These are phyloP conservation scores for Extremus antarcticus DNA, from an alignment of 495 filamentous ascomycete genomes.

Conservation along the genomic window DNA sequence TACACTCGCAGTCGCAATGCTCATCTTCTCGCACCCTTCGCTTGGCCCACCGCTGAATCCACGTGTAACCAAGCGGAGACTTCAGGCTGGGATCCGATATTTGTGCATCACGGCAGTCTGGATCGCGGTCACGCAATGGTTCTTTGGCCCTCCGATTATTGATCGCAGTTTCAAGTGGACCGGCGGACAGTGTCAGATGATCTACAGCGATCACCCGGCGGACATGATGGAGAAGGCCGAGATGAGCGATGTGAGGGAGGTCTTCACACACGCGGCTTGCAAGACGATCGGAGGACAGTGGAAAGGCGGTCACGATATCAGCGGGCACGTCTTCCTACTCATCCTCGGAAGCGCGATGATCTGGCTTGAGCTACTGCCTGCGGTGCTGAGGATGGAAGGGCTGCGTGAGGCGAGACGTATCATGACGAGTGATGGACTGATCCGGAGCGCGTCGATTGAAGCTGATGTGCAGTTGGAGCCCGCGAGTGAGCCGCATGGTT, in stretches of 20 bases:
- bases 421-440: slow-evolving; percentile 49
- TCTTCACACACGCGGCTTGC: slow-evolving; percentile 69
- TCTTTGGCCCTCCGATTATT: slow-evolving; percentile 80
- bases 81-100: slow-evolving; percentile 54
- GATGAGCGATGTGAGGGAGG: slow-evolving; percentile 37
- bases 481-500: slow-evolving; percentile 30
- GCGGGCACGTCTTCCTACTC: slow-evolving; percentile 88
- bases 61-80: slow-evolving; percentile 28
- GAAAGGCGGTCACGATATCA: slow-evolving; percentile 86
- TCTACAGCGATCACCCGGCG: slow-evolving; percentile 20
- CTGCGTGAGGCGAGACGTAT: slow-evolving; percentile 45
- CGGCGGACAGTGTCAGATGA: slow-evolving; percentile 58
- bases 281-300: slow-evolving; percentile 70
- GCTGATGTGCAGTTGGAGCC: slow-evolving; percentile 27
- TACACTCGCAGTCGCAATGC: slow-evolving; percentile 53
- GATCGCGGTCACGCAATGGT: slow-evolving; percentile 82
- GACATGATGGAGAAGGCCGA: slow-evolving; percentile 26
- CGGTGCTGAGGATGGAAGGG: slow-evolving; percentile 36
- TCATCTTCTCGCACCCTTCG: slow-evolving; percentile 49
- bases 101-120: slow-evolving; percentile 78
- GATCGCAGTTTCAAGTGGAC: slow-evolving; percentile 73
- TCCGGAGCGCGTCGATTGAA: slow-evolving; percentile 30
- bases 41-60: slow-evolving; percentile 30
- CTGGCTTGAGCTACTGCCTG: slow-evolving; percentile 65
- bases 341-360: slow-evolving; percentile 71